phyloP scores from a whole-genome alignment of 78 protist genomes.

The Monocercomonoides exilis region DNA sequence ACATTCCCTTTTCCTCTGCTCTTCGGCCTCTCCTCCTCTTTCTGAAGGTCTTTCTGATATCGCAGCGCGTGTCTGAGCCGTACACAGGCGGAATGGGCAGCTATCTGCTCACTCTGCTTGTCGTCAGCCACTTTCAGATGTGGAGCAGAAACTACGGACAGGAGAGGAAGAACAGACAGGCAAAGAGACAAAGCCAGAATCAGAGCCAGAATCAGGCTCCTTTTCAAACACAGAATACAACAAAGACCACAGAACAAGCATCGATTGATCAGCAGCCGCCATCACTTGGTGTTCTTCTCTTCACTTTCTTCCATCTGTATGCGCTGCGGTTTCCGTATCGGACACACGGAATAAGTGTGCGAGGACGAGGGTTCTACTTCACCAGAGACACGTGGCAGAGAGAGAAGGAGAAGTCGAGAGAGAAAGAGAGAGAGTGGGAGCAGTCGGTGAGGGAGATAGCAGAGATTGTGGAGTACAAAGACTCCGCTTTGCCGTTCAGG shows the following conservation, averaged over 20 bases:
- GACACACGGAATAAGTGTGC: neutral
- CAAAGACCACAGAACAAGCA: no score
- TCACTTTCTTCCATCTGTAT: neutral
- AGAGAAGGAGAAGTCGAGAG: no score
- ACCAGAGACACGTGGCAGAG: neutral
- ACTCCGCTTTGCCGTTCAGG: no score
- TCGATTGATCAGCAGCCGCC: neutral
- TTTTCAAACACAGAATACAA: neutral
- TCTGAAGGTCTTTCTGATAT: neutral
- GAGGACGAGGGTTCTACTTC: neutral
- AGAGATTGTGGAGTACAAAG: no score
- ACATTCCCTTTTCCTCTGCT: no score
- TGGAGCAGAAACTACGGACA: neutral
- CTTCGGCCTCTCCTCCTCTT: neutral
- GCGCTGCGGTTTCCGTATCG: neutral
- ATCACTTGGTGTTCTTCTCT: neutral
- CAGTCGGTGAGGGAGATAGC: no score
- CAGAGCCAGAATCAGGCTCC: neutral
- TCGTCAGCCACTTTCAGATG: constrained; percentile 3
- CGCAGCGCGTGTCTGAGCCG: neutral
- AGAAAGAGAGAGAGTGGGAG: no score
- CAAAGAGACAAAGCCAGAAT: neutral
- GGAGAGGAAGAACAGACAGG: neutral
- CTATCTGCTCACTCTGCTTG: neutral
- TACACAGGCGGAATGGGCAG: neutral